phyloP scores from a whole-genome alignment of 495 filamentous ascomycete genomes.

The Aspergillus wentii region DNA sequence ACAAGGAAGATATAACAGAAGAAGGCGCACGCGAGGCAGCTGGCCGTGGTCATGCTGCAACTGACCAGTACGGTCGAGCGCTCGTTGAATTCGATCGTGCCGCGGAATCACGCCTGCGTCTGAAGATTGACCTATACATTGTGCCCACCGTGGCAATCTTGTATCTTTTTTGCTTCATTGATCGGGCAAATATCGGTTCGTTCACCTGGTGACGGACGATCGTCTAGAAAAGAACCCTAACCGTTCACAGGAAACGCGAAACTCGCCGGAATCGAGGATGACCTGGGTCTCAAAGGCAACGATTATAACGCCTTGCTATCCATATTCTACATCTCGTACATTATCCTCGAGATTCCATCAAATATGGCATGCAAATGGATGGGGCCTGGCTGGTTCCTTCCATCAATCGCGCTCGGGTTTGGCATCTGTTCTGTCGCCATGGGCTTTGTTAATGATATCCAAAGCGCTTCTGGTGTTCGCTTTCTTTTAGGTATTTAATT shows the following conservation, averaged over 20 bases:
- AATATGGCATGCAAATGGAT: conserved; percentile 55
- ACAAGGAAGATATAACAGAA: conserved; percentile 17
- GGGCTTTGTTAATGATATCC: conserved; percentile 41
- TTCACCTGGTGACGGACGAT: too few relatives aligned
- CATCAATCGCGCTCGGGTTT: conserved; percentile 39
- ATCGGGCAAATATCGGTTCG: conserved; percentile 58
- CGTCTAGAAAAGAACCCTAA: too few relatives aligned
- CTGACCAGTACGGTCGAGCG: conserved; percentile 55
- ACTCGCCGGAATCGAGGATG: conserved; percentile 35
- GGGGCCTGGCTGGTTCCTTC: conserved; percentile 48
- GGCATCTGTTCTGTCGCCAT: conserved; percentile 44
- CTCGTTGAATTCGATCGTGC: conserved; percentile 53
- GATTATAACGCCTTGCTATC: conserved; percentile 64
- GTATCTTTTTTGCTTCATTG: conserved; percentile 52
- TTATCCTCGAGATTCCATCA: conserved; percentile 76
- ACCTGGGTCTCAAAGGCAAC: conserved; percentile 47
- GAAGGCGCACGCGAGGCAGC: conserved; percentile 40
- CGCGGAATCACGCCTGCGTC: conserved; percentile 48
- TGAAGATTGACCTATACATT: conserved; percentile 44
- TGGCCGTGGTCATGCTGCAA: conserved; percentile 54
- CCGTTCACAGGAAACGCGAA: conserved; percentile 26
- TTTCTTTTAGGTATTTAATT: conserved; percentile 52
- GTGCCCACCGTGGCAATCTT: conserved; percentile 43
- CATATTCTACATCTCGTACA: conserved; percentile 69
- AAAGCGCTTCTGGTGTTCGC: conserved; percentile 38